A percentile compares a stretch with the other conserved stretches of the same genome.
Evolutionary conservation across 192 early-diverging fungal genomes (phyloP).

Genomic region (Chytriomyces sp.): DNA sequence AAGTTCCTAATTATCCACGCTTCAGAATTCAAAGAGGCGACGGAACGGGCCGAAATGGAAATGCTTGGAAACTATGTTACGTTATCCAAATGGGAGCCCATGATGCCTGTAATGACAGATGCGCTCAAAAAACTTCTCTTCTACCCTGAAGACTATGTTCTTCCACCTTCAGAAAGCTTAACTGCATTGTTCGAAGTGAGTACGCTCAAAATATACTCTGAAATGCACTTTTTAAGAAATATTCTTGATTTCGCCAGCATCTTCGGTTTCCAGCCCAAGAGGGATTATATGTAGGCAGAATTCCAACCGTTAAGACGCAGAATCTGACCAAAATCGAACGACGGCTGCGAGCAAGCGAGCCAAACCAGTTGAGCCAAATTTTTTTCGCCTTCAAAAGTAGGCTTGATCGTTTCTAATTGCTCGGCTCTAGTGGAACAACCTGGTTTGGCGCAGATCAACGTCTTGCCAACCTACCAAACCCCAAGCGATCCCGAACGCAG

Average conservation of each 20-base stretch:
- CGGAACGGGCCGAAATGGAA: constrained; percentile 24
- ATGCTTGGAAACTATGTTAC: constrained; percentile 26
- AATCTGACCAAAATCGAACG: constrained; percentile 34
- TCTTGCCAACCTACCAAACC: constrained; percentile 16
- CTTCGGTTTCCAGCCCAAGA: constrained; percentile 31
- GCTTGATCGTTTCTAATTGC: neutral
- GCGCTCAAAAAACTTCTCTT: constrained; percentile 14
- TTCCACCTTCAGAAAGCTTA: constrained; percentile 21
- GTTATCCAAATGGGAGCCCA: constrained; percentile 23
- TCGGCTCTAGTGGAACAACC: constrained; percentile 16
- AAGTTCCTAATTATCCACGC: neutral
- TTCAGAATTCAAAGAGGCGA: constrained; percentile 24
- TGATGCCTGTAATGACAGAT: neutral
- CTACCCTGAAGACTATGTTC: constrained; percentile 25
- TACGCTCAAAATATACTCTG: neutral
- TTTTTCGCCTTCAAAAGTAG: neutral
- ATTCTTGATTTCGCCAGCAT: neutral
- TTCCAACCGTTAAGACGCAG: constrained; percentile 15
- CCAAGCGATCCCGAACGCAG: constrained; percentile 20
- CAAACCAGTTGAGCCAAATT: constrained; percentile 21
- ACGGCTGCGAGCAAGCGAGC: constrained; percentile 16
- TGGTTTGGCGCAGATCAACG: constrained; percentile 36
- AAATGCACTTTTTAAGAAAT: neutral
- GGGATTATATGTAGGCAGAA: constrained; percentile 32
- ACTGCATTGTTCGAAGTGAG: constrained; percentile 22